phyloP scores from a whole-genome alignment of 345 rosid genomes.

The Populus simonii region DNA sequence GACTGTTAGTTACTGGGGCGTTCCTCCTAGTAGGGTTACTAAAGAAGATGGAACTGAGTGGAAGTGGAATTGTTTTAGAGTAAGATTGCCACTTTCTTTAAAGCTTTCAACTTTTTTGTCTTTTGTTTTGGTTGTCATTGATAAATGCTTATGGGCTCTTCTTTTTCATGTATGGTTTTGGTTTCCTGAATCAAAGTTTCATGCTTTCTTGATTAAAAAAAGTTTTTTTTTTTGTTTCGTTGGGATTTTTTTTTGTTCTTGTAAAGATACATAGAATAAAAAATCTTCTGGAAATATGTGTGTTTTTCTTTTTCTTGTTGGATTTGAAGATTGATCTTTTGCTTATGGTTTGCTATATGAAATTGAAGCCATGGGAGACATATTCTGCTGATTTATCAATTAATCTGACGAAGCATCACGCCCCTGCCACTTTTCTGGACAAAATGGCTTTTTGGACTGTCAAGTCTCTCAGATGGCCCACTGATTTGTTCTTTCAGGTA shows the following conservation, averaged over 20 bases:
- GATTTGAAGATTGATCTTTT: not conserved
- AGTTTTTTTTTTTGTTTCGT: too few relatives aligned
- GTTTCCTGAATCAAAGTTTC: not conserved
- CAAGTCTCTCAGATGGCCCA: conserved; percentile 62
- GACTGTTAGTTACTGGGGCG: conserved; percentile 72
- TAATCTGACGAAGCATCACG: conserved; percentile 69
- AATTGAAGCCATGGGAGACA: conserved; percentile 75
- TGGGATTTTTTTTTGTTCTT: not conserved
- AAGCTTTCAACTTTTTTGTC: not conserved
- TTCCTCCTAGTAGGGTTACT: conserved; percentile 48
- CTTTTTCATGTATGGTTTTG: not conserved
- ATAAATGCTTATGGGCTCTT: not conserved
- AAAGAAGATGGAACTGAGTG: conserved; percentile 63
- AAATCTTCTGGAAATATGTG: not conserved
- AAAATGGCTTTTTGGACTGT: conserved; percentile 67
- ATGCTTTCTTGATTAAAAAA: too few relatives aligned
- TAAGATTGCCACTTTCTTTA: not conserved
- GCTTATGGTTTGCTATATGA: conserved; percentile 5
- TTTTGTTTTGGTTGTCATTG: not conserved
- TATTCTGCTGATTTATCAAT: conserved; percentile 50
- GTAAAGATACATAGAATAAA: not conserved
- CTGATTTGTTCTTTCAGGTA: conserved; percentile 74
- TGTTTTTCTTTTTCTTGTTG: not conserved
- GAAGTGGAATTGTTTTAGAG: conserved; percentile 91
- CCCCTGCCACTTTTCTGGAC: conserved; percentile 52